Evolutionary conservation across 2,329 filamentous ascomycete genomes (phyloP), one percentile per base, ranked within the genome.

Genomic region (Xylariales sp.): DNA sequence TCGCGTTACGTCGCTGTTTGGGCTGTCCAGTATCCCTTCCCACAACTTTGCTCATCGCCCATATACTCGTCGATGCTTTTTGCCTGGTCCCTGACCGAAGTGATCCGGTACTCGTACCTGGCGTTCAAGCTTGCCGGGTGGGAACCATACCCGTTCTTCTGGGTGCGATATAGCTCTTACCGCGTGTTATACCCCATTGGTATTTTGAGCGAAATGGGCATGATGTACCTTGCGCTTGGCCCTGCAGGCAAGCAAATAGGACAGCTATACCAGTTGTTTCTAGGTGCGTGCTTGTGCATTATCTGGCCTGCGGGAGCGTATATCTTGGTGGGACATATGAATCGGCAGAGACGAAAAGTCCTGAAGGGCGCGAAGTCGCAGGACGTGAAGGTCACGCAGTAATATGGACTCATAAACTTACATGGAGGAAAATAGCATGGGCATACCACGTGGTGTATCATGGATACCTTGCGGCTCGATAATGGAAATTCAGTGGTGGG

Each of bases 41-140:
- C 86, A 8, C 65, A 71, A 42, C 75, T 84, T 40, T 52, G 46
- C 43, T 40, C 50, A n/a, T 54, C 53, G 47, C 67, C 74, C 15
- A 78, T 75, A 42, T 94, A 90, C 71, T 72, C 80, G 51, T 77
- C 74, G 54, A 88, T 95, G 87, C 75, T 97, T 44, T 57, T 84
- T 42, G 90, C 93, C 22, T 97, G 93, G 91, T 84, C 81, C 49
- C 64, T 88, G 45, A 96, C 93, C 46, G 93, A 98, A 69, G 86
- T 95, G 40, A 84, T 96, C 55, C 84, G 93, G 41, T 98, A 98
- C 74, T 78, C 80, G 35, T 98, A 87, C 74, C 97, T 97, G 61
- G 85, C 86, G 25, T 74, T 89, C 55, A 81, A 80, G 53, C 76
- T 93, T 22, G 68, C 71, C 48, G 73, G 78, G 20, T 59, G 66